phyloP scores from a whole-genome alignment of 176 grass and related monocot genomes.

The Rhipidocladum racemiflorum region DNA sequence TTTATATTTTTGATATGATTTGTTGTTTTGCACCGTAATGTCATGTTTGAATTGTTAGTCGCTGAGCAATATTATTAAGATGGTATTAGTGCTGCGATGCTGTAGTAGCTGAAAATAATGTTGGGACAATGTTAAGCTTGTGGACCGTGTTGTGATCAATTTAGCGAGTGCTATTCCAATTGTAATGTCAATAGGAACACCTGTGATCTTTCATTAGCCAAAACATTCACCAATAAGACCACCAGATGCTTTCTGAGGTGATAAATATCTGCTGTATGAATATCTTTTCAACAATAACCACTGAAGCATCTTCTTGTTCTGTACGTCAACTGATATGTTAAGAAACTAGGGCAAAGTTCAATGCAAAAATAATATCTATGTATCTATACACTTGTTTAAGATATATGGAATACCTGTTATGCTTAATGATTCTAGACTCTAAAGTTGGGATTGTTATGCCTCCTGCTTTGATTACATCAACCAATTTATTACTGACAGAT shows the following conservation, averaged over 20 bases:
- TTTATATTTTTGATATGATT: not conserved
- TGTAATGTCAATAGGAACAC: not conserved
- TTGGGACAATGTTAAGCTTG: not conserved
- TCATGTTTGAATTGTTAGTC: not conserved
- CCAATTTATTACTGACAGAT: constrained; percentile 32
- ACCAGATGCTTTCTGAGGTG: not conserved
- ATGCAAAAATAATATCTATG: not conserved
- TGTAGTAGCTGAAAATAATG: not conserved
- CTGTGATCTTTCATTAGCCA: not conserved
- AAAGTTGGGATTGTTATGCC: not conserved
- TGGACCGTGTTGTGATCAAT: not conserved
- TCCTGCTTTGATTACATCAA: not conserved
- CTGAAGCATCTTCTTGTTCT: not conserved
- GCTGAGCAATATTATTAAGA: not conserved
- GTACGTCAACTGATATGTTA: not conserved
- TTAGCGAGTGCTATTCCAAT: not conserved
- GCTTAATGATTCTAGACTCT: not conserved
- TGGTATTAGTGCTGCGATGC: not conserved
- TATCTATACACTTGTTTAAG: not conserved
- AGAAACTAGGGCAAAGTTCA: not conserved
- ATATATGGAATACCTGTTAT: not conserved
- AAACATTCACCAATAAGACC: not conserved
- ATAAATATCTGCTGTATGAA: not conserved
- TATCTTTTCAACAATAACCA: not conserved
- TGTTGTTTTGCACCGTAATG: not conserved